Evolutionary conservation across 768 basidiomycete genomes (phyloP).

Genomic region (Collybia mongolica): DNA sequence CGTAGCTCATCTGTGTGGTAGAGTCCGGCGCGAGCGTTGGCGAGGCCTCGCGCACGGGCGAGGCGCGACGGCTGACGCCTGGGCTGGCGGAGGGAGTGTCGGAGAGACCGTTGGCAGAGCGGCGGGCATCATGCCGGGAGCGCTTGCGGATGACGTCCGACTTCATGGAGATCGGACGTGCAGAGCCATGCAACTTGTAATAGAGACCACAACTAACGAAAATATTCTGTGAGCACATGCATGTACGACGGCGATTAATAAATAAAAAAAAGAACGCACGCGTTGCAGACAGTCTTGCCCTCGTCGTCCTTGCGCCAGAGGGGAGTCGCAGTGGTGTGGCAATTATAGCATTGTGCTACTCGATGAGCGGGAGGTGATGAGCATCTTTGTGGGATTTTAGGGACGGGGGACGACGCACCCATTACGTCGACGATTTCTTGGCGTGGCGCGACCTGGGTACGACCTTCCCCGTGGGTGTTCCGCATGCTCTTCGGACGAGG

Average conservation of each 20-base stretch:
- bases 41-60: constrained; percentile 59
- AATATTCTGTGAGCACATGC: too few relatives aligned
- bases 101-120: constrained; percentile 47
- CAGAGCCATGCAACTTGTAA: constrained; percentile 83
- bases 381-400: constrained; percentile 25
- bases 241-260: too few relatives aligned
- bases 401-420: constrained; percentile 43
- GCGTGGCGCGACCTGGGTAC: constrained; percentile 61
- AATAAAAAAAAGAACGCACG: constrained; percentile 48
- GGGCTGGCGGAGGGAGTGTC: constrained; percentile 79
- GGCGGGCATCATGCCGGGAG: constrained; percentile 76
- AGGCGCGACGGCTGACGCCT: constrained; percentile 70
- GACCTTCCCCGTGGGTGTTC: constrained; percentile 69
- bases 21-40: constrained; percentile 73
- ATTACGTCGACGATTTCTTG: constrained; percentile 74
- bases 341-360: constrained; percentile 85
- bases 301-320: constrained; percentile 90
- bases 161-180: constrained; percentile 88
- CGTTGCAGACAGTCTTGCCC: constrained; percentile 87
- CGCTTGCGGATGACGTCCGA: constrained; percentile 89
- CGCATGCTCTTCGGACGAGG: constrained; percentile 89
- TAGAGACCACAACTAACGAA: constrained; percentile 71
- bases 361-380: constrained; percentile 25
- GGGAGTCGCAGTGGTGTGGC: constrained; percentile 84
- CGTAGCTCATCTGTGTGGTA: constrained; percentile 56